Evolutionary conservation across 805 yeast species (phyloP), one percentile per base, ranked within the genome.

Genomic region (Pichia eremophila): DNA sequence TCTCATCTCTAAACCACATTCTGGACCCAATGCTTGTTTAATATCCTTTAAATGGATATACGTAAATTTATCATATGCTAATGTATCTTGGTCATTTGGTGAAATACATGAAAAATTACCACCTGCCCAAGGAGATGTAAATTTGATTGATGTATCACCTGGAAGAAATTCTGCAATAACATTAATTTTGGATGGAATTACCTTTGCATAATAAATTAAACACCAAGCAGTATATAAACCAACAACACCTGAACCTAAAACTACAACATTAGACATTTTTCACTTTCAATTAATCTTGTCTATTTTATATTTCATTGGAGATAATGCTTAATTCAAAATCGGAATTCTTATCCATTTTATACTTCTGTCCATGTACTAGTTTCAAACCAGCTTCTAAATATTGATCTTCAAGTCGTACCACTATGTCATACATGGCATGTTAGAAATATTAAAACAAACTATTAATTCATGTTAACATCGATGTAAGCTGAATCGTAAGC

Each of bases 101-200:
- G 84, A 74, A 44, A 83, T 80, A 51, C 75, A 69, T 3, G 79
- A 72, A 55, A 77, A 78, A 58, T 78, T 77, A 7, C 79, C 83
- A 29, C 83, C 83, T 0, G 95, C 95, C 76, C 83, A 82, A 1
- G 95, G 95, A 0, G 90, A 83, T 2, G 95, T 80, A 62, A 80
- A 86, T 45, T 77, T 71, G 47, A 77, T 75, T 3, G 88, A 79
- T 53, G 77, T 81, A 57, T 86, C 95, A 3, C 95, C 95, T 4
- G 95, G 93, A 28, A 81, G 62, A 55, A 72, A 75, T 57, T 83
- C 77, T 9, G 86, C 90, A 25, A 81, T 55, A 5, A 85, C 71
- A 4, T 75, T 69, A 50, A 86, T 73, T 5, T 73, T 64, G 1
- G 58, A 46, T 1, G 74, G 70, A 1, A 57, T 49, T 3, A 71